Conservation (phyloP, 1,139 yeast genomes). For the Candida neerlandica region DNA sequence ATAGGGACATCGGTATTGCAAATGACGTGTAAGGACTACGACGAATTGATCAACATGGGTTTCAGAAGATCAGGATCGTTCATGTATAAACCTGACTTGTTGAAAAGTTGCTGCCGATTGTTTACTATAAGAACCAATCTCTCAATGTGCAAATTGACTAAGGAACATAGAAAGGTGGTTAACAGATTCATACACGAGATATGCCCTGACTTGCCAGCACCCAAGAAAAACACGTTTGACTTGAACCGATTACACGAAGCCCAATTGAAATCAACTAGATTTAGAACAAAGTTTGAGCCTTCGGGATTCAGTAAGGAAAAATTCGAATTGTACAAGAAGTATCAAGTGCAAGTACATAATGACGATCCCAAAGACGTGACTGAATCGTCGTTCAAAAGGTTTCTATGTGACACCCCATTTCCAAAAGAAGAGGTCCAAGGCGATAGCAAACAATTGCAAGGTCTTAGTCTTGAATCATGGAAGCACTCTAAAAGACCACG, state of each 20-base stretch:
- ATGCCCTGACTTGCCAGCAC: conserved; percentile 17
- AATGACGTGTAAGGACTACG: conserved; percentile 59
- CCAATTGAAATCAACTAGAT: conserved; percentile 31
- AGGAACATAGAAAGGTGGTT: conserved; percentile 68
- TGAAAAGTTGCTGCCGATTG: conserved; percentile 78
- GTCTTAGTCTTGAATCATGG: conserved; percentile 26
- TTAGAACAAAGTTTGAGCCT: conserved; percentile 56
- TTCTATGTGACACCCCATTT: conserved; percentile 74
- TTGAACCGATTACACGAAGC: conserved; percentile 24
- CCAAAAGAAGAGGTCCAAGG: conserved; percentile 29
- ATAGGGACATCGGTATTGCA: conserved; percentile 53
- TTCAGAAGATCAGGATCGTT: conserved; percentile 79
- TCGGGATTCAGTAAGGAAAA: conserved; percentile 61
- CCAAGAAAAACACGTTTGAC: conserved; percentile 21
- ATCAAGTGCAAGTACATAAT: conserved; percentile 69
- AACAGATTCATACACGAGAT: conserved; percentile 60
- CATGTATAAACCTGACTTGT: conserved; percentile 71
- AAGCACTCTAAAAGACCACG: conserved; percentile 15
- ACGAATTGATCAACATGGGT: conserved; percentile 66
- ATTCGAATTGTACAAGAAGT: conserved; percentile 63
- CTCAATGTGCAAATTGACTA: conserved; percentile 47
- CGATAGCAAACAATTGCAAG: conserved; percentile 28
- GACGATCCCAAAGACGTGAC: conserved; percentile 55
- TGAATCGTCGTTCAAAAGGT: conserved; percentile 54
- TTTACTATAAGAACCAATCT: conserved; percentile 74